Conservation (phyloP, 192 early-diverging fungal species). For the Allomyces javanicus region DNA sequence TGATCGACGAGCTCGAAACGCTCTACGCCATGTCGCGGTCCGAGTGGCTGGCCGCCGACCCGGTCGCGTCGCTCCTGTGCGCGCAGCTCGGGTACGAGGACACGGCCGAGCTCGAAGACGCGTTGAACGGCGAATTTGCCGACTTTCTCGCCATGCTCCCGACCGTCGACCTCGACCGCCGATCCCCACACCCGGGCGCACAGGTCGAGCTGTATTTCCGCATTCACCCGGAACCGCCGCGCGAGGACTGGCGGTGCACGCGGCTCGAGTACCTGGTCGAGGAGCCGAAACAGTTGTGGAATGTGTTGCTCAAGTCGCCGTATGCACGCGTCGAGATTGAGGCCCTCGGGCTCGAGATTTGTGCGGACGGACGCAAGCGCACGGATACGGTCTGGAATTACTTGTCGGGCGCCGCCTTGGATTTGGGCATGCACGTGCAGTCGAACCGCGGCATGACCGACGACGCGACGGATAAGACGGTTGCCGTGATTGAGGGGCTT, state of each 20-base stretch:
- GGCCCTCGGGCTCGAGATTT: not conserved
- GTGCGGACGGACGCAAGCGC: not conserved
- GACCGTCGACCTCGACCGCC: not conserved
- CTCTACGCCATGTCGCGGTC: not conserved
- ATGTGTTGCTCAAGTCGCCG: not conserved
- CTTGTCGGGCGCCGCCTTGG: not conserved
- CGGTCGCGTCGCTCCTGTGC: not conserved
- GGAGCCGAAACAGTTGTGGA: not conserved
- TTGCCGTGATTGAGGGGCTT: not conserved
- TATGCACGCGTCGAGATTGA: not conserved
- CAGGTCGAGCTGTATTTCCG: not conserved
- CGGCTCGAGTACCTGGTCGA: not conserved
- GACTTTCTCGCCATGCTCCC: not conserved
- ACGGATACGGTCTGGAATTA: not conserved
- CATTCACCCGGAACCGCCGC: not conserved
- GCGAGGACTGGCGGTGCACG: not conserved
- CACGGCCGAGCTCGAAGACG: not conserved
- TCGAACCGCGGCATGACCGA: not conserved
- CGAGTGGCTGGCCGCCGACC: not conserved
- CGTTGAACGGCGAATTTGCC: not conserved
- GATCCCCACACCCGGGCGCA: not conserved
- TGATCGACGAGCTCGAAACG: not conserved
- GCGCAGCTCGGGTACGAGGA: not conserved
- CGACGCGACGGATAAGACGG: not conserved
- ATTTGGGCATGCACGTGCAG: not conserved